Percentiles rank a stretch among this genome's conserved stretches.
Conservation (phyloP, 768 basidiomycete species). For the Tulasnella sp. region DNA sequence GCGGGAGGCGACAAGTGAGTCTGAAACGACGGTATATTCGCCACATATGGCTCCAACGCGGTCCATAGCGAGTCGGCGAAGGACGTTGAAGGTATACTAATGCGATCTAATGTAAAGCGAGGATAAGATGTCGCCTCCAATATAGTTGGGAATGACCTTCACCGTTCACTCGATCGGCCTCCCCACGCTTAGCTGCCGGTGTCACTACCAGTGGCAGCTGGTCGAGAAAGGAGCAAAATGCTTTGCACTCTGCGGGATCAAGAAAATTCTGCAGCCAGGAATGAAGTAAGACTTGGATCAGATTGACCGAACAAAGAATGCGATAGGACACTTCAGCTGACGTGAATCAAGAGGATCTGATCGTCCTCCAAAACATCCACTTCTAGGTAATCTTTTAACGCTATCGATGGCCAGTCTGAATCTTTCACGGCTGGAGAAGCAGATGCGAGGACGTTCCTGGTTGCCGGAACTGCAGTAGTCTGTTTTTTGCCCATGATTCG, state of each 20-base stretch:
- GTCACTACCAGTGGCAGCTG: constrained; percentile 49
- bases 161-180: constrained; percentile 63
- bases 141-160: constrained; percentile 18
- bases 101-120: constrained; percentile 38
- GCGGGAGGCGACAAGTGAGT: constrained; percentile 24
- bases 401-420: constrained; percentile 27
- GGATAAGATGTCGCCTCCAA: neutral
- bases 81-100: constrained; percentile 43
- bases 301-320: neutral
- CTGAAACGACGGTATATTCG: constrained; percentile 36
- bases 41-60: constrained; percentile 45
- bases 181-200: constrained; percentile 59
- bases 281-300: neutral
- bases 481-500: neutral
- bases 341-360: constrained; percentile 53
- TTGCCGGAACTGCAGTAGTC: neutral
- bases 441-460: neutral
- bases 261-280: constrained; percentile 38
- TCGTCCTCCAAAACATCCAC: constrained; percentile 44
- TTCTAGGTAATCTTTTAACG: constrained; percentile 35
- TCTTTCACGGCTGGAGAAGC: neutral
- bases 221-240: constrained; percentile 48
- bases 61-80: constrained; percentile 47
- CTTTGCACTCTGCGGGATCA: constrained; percentile 48
- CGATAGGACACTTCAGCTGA: constrained; percentile 22